phyloP scores from a whole-genome alignment of 129 eudicot genomes.

The Chrysanthemum makinoi region DNA sequence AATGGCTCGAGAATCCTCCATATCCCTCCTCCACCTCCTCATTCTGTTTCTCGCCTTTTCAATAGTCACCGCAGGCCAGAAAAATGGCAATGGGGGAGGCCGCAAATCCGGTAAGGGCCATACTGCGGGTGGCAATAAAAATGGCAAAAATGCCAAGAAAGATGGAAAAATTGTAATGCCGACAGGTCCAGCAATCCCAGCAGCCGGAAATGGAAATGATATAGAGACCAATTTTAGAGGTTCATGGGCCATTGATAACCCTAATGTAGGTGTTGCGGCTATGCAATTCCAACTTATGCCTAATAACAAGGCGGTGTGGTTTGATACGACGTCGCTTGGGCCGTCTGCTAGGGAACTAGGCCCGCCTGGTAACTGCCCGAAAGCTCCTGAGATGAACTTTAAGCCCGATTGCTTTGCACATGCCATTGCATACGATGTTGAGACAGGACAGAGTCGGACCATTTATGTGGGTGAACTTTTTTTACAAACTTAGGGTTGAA shows the following conservation, averaged over 20 bases:
- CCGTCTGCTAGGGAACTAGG: conserved; percentile 41
- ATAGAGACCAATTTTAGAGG: conserved; percentile 39
- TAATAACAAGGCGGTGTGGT: conserved; percentile 61
- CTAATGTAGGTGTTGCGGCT: conserved; percentile 67
- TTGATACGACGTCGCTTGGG: conserved; percentile 68
- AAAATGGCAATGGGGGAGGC: background rate
- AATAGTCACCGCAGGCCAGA: background rate
- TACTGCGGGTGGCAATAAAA: background rate
- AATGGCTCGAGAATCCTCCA: conserved; percentile 25
- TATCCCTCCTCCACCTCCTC: conserved; percentile 29
- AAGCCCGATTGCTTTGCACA: conserved; percentile 69
- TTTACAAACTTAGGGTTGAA: background rate
- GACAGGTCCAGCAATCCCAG: background rate
- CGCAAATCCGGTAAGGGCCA: background rate
- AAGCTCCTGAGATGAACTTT: conserved; percentile 27
- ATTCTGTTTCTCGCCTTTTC: conserved; percentile 21
- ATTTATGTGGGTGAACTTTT: conserved; percentile 36
- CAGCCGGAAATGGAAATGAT: conserved; percentile 14
- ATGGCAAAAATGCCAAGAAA: background rate
- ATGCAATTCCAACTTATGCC: conserved; percentile 92
- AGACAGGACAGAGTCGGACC: conserved; percentile 41
- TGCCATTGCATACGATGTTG: conserved; percentile 65
- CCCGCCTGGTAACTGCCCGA: conserved; percentile 43
- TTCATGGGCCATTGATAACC: conserved; percentile 41
- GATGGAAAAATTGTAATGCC: background rate